Percentiles rank a stretch among this genome's conserved stretches.
Evolutionary conservation across 768 basidiomycete species (phyloP).

Genomic region (Suillus cothurnatus): DNA sequence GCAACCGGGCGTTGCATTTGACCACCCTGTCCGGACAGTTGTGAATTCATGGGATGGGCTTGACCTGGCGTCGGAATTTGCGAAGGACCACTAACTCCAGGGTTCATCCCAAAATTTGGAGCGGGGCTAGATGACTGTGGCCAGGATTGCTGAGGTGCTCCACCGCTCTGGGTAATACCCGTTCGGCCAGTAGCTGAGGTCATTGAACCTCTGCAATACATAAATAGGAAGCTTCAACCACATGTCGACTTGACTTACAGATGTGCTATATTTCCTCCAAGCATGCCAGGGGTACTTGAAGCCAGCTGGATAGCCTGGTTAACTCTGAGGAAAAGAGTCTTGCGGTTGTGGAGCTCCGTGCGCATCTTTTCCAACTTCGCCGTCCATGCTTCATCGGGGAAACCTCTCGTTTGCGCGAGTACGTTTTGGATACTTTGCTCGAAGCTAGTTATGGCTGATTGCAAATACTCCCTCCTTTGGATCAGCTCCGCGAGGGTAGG

Average conservation of each 20-base stretch:
- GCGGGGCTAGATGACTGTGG: neutral
- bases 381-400: slow-evolving; percentile 19
- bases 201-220: slow-evolving; percentile 21
- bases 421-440: neutral
- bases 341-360: slow-evolving; percentile 31
- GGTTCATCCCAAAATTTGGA: slow-evolving; percentile 22
- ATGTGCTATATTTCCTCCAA: slow-evolving; percentile 28
- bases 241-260: slow-evolving; percentile 32
- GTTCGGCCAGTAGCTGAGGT: slow-evolving; percentile 22
- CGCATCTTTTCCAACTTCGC: slow-evolving; percentile 22
- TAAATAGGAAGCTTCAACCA: slow-evolving; percentile 11
- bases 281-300: slow-evolving; percentile 16
- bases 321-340: slow-evolving; percentile 43
- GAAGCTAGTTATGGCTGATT: slow-evolving; percentile 15
- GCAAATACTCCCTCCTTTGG: slow-evolving; percentile 22
- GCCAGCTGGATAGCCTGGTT: slow-evolving; percentile 30
- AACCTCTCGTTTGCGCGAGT: slow-evolving; percentile 16
- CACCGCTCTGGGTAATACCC: slow-evolving; percentile 22
- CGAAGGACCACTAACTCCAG: slow-evolving; percentile 20
- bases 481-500: slow-evolving; percentile 25
- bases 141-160: slow-evolving; percentile 11
- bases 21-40: slow-evolving; percentile 34
- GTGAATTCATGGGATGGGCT: slow-evolving; percentile 25
- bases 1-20: slow-evolving; percentile 30
- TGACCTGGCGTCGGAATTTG: slow-evolving; percentile 22